Evolutionary conservation across 2,329 filamentous ascomycete species (phyloP).

Genomic region (Pleomassaria siparia): DNA sequence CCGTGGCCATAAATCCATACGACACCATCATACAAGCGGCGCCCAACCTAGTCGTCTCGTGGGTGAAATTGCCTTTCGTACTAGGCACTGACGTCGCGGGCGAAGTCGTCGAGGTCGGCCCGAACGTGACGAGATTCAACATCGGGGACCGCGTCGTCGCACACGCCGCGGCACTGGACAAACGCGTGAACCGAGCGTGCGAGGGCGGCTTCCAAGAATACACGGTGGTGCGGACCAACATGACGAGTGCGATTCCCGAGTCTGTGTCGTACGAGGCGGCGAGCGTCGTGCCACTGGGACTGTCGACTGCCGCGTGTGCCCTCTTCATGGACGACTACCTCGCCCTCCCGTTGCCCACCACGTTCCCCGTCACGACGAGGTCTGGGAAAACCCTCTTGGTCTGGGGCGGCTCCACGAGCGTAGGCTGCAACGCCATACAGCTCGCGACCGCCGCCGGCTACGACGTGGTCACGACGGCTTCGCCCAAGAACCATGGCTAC

Average conservation of each 20-base stretch:
- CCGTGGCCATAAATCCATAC: slow-evolving; percentile 30
- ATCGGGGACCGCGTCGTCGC: slow-evolving; percentile 47
- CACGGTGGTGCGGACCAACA: slow-evolving; percentile 8
- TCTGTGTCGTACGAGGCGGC: slow-evolving; percentile 9
- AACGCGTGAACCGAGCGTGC: neutral
- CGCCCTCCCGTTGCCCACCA: slow-evolving; percentile 3
- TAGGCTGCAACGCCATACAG: slow-evolving; percentile 52
- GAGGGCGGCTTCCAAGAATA: slow-evolving; percentile 29
- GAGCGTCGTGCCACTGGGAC: slow-evolving; percentile 7
- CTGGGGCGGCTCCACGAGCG: slow-evolving; percentile 53
- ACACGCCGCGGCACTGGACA: neutral
- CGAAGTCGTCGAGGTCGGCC: slow-evolving; percentile 45
- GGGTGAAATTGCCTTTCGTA: slow-evolving; percentile 28
- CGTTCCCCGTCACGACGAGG: neutral
- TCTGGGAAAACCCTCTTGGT: slow-evolving; percentile 43
- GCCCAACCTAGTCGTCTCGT: slow-evolving; percentile 29
- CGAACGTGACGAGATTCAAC: slow-evolving; percentile 42
- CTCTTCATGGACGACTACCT: slow-evolving; percentile 7
- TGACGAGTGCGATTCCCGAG: slow-evolving; percentile 30
- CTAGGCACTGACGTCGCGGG: slow-evolving; percentile 45
- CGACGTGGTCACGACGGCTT: slow-evolving; percentile 49
- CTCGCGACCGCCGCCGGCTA: slow-evolving; percentile 49
- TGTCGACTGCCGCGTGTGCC: slow-evolving; percentile 5
- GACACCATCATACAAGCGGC: slow-evolving; percentile 23
- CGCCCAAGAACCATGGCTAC: slow-evolving; percentile 50